Percentiles rank a stretch among this genome's conserved stretches.
Evolutionary conservation across 495 filamentous ascomycete genomes (phyloP).

Genomic region (Aspergillus nanangensis): DNA sequence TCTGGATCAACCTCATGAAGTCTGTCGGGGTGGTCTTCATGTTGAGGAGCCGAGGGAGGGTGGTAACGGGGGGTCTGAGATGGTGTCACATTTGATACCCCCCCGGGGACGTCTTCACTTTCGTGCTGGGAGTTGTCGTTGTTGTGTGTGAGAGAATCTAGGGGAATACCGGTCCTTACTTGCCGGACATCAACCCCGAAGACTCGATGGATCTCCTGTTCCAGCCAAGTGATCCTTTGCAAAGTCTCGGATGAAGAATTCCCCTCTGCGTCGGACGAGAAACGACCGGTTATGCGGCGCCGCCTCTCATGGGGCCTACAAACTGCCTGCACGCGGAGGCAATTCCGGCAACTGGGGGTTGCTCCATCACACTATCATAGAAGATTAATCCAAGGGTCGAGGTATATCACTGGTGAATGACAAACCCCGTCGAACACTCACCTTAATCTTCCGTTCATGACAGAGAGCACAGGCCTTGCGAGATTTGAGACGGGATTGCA

Average conservation of each 20-base stretch:
- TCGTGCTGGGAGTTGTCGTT: neutral
- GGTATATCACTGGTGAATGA: neutral
- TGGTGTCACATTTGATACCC: neutral
- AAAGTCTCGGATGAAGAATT: neutral
- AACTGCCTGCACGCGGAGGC: neutral
- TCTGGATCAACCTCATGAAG: constrained; percentile 3
- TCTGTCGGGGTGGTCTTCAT: neutral
- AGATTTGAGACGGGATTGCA: constrained; percentile 1
- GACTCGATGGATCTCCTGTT: constrained; percentile 2
- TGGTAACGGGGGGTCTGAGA: neutral
- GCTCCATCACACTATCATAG: constrained; percentile 1
- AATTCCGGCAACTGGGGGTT: constrained; percentile 1
- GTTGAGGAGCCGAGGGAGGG: neutral
- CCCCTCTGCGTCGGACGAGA: neutral
- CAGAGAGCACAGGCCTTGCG: constrained; percentile 4
- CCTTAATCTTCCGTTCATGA: constrained; percentile 2
- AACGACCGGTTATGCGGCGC: neutral
- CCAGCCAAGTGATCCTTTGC: neutral
- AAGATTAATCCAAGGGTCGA: neutral
- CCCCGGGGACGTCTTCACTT: neutral
- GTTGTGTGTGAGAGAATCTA: neutral
- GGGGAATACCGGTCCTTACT: neutral
- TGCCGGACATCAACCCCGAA: neutral
- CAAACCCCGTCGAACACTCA: neutral
- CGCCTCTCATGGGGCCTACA: neutral